Evolutionary conservation across 192 early-diverging fungal genomes (phyloP).

Genomic region (Dissophora ornata): DNA sequence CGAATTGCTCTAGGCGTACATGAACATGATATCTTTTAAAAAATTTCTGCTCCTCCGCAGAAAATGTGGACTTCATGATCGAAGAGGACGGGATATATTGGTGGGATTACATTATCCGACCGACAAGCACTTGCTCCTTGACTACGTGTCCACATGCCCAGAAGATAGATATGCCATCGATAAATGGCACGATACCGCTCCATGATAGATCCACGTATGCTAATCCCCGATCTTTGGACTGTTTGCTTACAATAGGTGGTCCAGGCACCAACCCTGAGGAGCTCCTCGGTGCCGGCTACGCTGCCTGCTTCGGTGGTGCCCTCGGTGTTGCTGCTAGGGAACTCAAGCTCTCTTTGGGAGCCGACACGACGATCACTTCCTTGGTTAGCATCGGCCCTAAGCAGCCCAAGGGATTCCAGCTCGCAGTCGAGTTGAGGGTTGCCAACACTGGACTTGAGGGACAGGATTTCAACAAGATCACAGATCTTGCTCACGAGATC

Average conservation of each 20-base stretch:
- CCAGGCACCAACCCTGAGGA: conserved; percentile 70
- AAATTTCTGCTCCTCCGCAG: too few species aligned
- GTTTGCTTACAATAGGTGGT: too few species aligned
- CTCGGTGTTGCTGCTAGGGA: conserved; percentile 61
- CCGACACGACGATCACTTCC: conserved; percentile 58
- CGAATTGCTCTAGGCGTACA: neutral
- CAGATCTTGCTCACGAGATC: conserved; percentile 62
- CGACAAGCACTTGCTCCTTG: too few species aligned
- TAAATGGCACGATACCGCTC: too few species aligned
- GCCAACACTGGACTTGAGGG: conserved; percentile 60
- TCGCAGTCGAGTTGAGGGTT: conserved; percentile 63
- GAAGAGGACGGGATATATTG: too few species aligned
- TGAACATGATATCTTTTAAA: too few species aligned
- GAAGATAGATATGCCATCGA: too few species aligned
- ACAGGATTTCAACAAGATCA: conserved; percentile 56
- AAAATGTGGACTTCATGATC: too few species aligned
- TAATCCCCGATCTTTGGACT: too few species aligned
- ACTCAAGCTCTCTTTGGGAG: conserved; percentile 57
- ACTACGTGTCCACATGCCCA: too few species aligned
- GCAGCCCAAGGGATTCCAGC: conserved; percentile 59
- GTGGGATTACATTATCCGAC: too few species aligned
- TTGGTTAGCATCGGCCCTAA: conserved; percentile 65
- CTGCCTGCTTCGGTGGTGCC: conserved; percentile 71
- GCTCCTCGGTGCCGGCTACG: conserved; percentile 66
- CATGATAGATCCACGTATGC: too few species aligned